A percentile compares a stretch with the other conserved stretches of the same genome.
Conservation (phyloP, 495 filamentous ascomycete species). For the Aspergillus nanangensis region DNA sequence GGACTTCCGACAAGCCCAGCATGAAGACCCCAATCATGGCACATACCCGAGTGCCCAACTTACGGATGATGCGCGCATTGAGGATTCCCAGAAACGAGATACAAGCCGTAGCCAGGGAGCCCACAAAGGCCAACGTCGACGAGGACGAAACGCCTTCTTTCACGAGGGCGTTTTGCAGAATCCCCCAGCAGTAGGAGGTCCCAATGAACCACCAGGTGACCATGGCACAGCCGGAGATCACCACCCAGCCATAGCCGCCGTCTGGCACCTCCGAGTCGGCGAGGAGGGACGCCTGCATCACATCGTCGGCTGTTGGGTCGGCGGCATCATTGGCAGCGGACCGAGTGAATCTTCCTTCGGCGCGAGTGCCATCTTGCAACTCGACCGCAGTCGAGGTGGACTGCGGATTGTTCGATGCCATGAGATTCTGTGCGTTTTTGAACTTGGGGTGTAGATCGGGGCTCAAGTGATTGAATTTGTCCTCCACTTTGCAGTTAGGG, state of each 20-base stretch:
- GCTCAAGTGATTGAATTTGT: no score
- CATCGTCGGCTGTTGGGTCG: constrained; percentile 23
- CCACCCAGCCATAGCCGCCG: constrained; percentile 56
- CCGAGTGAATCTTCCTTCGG: no score
- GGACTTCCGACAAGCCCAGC: constrained; percentile 43
- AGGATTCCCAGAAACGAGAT: constrained; percentile 45
- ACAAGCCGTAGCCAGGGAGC: constrained; percentile 44
- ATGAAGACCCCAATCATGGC: constrained; percentile 42
- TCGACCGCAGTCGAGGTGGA: no score
- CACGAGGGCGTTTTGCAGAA: constrained; percentile 52
- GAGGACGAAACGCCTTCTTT: constrained; percentile 39
- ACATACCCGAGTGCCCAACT: constrained; percentile 40
- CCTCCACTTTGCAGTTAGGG: no score
- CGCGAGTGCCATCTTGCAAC: no score
- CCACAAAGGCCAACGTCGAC: constrained; percentile 52
- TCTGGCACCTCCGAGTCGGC: constrained; percentile 51
- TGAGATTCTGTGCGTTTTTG: no score
- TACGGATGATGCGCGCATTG: constrained; percentile 45
- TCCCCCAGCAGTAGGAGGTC: constrained; percentile 51
- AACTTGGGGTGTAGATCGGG: no score
- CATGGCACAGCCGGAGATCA: constrained; percentile 46
- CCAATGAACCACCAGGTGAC: constrained; percentile 54
- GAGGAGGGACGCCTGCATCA: constrained; percentile 44
- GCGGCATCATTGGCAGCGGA: no score
- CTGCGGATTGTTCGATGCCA: no score